A percentile compares a stretch with the other conserved stretches of the same genome.
Conservation (phyloP, 2,329 filamentous ascomycete species). For the Diaporthe destruens region DNA sequence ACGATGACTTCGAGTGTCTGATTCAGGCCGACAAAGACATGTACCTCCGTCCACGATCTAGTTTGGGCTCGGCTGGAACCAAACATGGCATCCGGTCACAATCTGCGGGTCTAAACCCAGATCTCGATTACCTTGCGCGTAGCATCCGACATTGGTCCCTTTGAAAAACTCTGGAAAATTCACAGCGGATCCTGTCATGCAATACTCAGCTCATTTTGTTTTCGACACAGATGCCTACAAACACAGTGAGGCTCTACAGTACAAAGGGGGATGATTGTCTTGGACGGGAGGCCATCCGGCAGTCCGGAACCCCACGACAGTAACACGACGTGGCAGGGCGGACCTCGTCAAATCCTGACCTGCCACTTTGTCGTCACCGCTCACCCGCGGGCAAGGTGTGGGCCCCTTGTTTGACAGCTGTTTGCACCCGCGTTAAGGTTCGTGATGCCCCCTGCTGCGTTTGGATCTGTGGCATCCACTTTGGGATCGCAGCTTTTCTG, state of each 20-base stretch:
- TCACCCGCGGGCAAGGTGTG: conserved; percentile 30
- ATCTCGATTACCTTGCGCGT: conserved; percentile 39
- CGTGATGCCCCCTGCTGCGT: conserved; percentile 21
- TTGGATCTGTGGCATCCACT: conserved; percentile 35
- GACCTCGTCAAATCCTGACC: conserved; percentile 35
- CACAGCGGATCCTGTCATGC: conserved; percentile 28
- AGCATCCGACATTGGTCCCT: conserved; percentile 14
- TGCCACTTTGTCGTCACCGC: conserved; percentile 41
- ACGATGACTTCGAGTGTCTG: background rate
- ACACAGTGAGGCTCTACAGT: conserved; percentile 35
- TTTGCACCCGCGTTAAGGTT: conserved; percentile 38
- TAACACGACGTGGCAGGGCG: conserved; percentile 40
- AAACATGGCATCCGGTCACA: conserved; percentile 35
- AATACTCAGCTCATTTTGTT: conserved; percentile 35
- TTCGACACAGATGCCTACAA: conserved; percentile 7
- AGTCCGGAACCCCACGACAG: conserved; percentile 35
- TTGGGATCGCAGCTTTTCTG: conserved; percentile 27
- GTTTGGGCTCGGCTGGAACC: conserved; percentile 17
- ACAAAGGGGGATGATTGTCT: conserved; percentile 24
- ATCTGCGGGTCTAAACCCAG: conserved; percentile 40
- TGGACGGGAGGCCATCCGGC: conserved; percentile 32
- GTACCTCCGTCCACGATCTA: background rate
- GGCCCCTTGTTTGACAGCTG: conserved; percentile 41
- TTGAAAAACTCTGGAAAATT: conserved; percentile 31
- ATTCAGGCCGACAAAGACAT: background rate